These are phyloP conservation scores for Colletotrichum sp. DNA, from an alignment of 2,329 filamentous ascomycete genomes.

Conservation along the genomic window DNA sequence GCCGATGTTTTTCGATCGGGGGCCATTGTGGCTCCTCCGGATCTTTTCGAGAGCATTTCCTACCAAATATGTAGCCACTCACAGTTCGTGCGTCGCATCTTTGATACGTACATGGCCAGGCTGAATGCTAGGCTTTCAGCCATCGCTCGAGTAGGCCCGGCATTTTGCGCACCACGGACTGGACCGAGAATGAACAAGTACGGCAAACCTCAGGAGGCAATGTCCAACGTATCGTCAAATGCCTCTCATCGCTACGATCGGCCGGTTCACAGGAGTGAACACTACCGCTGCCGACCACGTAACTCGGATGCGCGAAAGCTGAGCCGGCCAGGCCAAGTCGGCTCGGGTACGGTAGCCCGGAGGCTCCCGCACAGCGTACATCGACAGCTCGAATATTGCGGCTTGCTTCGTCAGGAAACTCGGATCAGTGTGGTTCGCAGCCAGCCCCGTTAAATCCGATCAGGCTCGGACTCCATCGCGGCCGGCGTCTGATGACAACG, in stretches of 20 bases:
- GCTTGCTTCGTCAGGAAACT: neutral
- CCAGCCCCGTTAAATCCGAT: neutral
- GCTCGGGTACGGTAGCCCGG: slow-evolving; percentile 8
- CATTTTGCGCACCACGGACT: neutral
- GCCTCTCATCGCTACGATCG: neutral
- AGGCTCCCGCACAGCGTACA: neutral
- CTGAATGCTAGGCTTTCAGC: slow-evolving; percentile 2
- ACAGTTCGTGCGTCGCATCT: neutral
- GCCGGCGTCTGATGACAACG: neutral
- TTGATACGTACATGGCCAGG: neutral
- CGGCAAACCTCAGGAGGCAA: neutral
- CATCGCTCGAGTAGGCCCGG: neutral
- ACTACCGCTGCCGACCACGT: neutral
- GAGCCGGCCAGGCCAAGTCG: neutral
- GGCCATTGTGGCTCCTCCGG: neutral
- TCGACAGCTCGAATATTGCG: neutral
- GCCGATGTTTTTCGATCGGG: slow-evolving; percentile 11
- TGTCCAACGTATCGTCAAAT: neutral
- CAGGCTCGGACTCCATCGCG: neutral
- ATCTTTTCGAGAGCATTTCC: neutral
- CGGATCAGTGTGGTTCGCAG: neutral
- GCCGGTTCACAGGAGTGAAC: neutral
- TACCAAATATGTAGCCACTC: neutral
- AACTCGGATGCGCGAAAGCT: neutral
- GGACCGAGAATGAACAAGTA: neutral